phyloP scores from a whole-genome alignment of 1,284 basidiomycete species.

The Moniliella sp. region DNA sequence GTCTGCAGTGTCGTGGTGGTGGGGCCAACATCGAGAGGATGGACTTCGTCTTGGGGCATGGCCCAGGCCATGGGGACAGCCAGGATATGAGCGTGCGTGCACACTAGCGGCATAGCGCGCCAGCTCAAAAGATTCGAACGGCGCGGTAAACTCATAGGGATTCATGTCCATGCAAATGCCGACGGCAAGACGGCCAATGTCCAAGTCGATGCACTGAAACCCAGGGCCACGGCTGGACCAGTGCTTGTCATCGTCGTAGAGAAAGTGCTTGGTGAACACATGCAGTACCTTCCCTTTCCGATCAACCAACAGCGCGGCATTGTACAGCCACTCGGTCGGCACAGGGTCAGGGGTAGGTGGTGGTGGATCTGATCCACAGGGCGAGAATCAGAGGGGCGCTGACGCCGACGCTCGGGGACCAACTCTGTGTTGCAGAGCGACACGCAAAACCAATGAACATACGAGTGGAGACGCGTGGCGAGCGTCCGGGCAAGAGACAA shows the following conservation, averaged over 20 bases:
- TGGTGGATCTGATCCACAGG: too few species aligned
- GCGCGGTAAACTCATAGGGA: constrained; percentile 38
- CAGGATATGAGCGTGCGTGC: constrained; percentile 46
- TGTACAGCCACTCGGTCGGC: too few species aligned
- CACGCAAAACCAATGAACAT: too few species aligned
- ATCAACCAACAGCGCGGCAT: constrained; percentile 53
- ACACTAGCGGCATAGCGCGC: constrained; percentile 46
- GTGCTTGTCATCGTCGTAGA: constrained; percentile 56
- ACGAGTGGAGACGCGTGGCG: too few species aligned
- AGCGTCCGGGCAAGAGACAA: too few species aligned
- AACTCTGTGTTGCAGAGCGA: too few species aligned
- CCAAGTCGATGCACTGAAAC: neutral
- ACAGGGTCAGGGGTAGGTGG: too few species aligned
- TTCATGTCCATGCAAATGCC: constrained; percentile 34
- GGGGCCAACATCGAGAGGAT: neutral
- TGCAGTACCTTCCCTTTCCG: constrained; percentile 47
- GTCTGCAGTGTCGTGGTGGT: neutral
- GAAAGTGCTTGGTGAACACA: constrained; percentile 63
- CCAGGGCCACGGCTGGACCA: constrained; percentile 47
- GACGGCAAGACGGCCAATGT: constrained; percentile 5
- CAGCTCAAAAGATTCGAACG: constrained; percentile 54
- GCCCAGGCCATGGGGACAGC: constrained; percentile 40
- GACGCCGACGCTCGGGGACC: too few species aligned
- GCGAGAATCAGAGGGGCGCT: too few species aligned
- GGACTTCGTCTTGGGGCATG: constrained; percentile 5